Evolutionary conservation across 1,284 basidiomycete species (phyloP), one percentile per base, ranked within the genome.

Genomic region (Tausonia pullulans): DNA sequence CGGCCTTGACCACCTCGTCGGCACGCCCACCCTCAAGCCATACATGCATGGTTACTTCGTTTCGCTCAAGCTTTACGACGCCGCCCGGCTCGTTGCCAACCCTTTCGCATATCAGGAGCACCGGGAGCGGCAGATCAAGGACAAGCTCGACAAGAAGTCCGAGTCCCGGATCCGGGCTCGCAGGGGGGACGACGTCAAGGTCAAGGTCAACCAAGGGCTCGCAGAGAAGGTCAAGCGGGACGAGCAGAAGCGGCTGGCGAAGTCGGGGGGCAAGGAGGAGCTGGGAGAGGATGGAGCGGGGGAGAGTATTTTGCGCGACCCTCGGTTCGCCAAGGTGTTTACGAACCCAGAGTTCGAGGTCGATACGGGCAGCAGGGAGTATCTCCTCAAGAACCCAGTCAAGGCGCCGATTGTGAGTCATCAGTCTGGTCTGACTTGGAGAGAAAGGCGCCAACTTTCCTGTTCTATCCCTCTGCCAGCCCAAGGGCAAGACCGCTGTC

Each of bases 41-140:
- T 99, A 98, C 79, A 98, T 99, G 95, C 96, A 99, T 77, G 96
- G 96, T 59, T 98, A 94, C 84, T 98, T 99, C 80, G 78, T 98
- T 70, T 88, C 92, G 9, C 84, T 98, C 75, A 88, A 91, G 72
- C 83, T 98, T 6, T 98, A 98, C 81, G 90, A 96, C 71, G 88
- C 93, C 61, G 96, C 96, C 1, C 86, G 94, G 48, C 83, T 97
- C 70, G 92, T 98, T 70, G 87, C 90, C 67, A 97, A 98, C 78
- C 96, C 96, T 0, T 95, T 92, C 73, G 91, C 87, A 4, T 98
- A 98, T 74, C 86, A 86, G 60, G 96, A 98, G 73, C 87, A 97
- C 74, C 86, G 92, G 69, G 93, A 97, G 74, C 85, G 86, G 70
- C 78, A 90, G 69, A 83, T 98, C 64, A 83, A 85, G 66, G 87